phyloP scores from a whole-genome alignment of 345 rosid genomes.

The Moricandia moricandioides region DNA sequence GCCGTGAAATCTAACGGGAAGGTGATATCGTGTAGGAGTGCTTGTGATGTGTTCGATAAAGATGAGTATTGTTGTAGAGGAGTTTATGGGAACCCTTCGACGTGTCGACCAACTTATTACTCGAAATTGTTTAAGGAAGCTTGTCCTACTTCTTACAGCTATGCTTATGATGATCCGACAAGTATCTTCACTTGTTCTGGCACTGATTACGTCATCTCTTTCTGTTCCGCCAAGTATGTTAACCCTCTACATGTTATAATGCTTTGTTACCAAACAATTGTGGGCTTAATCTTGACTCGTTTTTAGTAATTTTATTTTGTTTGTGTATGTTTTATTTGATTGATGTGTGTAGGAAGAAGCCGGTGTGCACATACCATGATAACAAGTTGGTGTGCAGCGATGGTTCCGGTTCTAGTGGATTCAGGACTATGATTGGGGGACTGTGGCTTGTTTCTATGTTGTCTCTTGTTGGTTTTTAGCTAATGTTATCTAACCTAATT shows the following conservation, averaged over 20 bases:
- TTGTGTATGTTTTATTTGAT: not conserved
- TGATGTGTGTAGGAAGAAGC: conserved; percentile 45
- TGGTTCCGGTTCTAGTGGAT: conserved; percentile 46
- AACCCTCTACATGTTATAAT: not conserved
- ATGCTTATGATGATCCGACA: conserved; percentile 84
- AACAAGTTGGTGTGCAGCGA: conserved; percentile 59
- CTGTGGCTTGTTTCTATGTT: conserved; percentile 37
- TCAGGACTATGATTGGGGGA: conserved; percentile 37
- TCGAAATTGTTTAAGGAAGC: conserved; percentile 75
- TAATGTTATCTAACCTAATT: conserved; percentile 7
- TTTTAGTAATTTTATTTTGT: not conserved
- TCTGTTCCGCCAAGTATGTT: conserved; percentile 60
- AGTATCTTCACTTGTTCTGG: conserved; percentile 73
- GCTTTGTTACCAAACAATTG: not conserved
- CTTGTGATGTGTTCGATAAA: conserved; percentile 83
- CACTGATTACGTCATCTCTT: conserved; percentile 67
- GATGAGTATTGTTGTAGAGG: conserved; percentile 91
- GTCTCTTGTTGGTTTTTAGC: conserved; percentile 18
- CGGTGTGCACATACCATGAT: conserved; percentile 70
- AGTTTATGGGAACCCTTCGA: conserved; percentile 46
- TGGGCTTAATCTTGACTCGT: not conserved
- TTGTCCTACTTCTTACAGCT: conserved; percentile 82
- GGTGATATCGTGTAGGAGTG: conserved; percentile 69
- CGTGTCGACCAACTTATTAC: conserved; percentile 71
- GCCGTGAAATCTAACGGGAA: conserved; percentile 57